These are phyloP conservation scores for Hippophae rhamnoides DNA, from an alignment of 306 rosid genomes.

Conservation along the genomic window DNA sequence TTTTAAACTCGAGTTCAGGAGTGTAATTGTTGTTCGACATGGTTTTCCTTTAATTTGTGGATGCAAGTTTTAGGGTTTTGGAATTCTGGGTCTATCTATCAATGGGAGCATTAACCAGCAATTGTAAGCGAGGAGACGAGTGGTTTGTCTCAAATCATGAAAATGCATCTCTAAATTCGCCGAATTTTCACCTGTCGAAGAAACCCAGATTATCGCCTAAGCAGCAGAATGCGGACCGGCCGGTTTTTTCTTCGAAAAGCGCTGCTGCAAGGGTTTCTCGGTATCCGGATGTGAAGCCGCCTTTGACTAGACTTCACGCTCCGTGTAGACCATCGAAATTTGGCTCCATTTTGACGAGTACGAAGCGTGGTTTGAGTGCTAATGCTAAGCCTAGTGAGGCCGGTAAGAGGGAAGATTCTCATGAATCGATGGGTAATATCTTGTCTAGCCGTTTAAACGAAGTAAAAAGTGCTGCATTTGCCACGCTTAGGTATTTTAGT, in stretches of 20 bases:
- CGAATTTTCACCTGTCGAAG: constrained; percentile 41
- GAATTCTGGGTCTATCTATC: constrained; percentile 20
- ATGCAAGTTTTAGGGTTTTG: constrained; percentile 18
- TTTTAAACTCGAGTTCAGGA: not conserved
- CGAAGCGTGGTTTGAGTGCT: constrained; percentile 2
- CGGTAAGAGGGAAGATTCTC: constrained; percentile 9
- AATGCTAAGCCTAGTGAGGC: not conserved
- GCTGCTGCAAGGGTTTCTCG: constrained; percentile 46
- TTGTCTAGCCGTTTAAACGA: constrained; percentile 6
- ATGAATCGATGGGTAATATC: constrained; percentile 30
- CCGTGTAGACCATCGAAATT: constrained; percentile 51
- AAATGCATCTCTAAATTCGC: constrained; percentile 26
- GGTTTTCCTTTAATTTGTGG: constrained; percentile 24
- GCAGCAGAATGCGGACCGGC: constrained; percentile 22
- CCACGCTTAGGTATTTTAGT: constrained; percentile 1
- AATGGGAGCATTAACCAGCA: constrained; percentile 69
- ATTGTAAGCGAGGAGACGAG: constrained; percentile 71
- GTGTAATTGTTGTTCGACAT: constrained; percentile 3
- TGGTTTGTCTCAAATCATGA: constrained; percentile 34
- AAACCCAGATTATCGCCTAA: constrained; percentile 23
- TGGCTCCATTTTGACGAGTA: constrained; percentile 6
- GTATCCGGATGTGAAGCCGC: constrained; percentile 47
- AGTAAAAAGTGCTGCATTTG: constrained; percentile 32
- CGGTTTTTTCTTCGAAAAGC: constrained; percentile 19
- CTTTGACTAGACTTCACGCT: constrained; percentile 51